These are phyloP conservation scores for Phaeoacremonium minimum DNA, from an alignment of 2,329 filamentous ascomycete genomes.

Conservation along the genomic window DNA sequence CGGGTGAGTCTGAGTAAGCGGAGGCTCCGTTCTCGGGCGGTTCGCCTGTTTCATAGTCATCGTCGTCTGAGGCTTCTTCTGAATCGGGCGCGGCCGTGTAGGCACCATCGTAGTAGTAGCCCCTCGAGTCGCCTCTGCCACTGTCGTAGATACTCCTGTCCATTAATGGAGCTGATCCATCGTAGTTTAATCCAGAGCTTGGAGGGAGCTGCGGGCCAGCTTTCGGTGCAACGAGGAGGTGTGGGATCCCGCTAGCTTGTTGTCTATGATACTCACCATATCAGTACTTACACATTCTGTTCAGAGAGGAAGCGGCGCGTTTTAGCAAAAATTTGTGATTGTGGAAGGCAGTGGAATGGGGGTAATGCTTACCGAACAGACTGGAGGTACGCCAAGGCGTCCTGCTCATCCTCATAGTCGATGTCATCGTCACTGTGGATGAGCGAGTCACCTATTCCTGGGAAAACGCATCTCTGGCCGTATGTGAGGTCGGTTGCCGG, in stretches of 20 bases:
- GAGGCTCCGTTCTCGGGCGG: slow-evolving; percentile 16
- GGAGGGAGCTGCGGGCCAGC: slow-evolving; percentile 45
- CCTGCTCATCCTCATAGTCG: slow-evolving; percentile 63
- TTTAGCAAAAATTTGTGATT: slow-evolving; percentile 25
- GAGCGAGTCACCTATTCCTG: slow-evolving; percentile 49
- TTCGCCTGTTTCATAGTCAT: slow-evolving; percentile 18
- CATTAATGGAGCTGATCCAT: slow-evolving; percentile 21
- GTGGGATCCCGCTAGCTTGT: slow-evolving; percentile 71
- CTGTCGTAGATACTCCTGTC: slow-evolving; percentile 43
- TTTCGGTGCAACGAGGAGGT: slow-evolving; percentile 62
- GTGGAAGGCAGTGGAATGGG: not conserved
- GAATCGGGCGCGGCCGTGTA: slow-evolving; percentile 60
- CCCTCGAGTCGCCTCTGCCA: slow-evolving; percentile 49
- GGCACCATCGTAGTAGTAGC: slow-evolving; percentile 73
- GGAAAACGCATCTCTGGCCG: slow-evolving; percentile 70
- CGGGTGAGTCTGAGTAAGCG: slow-evolving; percentile 22
- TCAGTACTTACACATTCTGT: slow-evolving; percentile 30
- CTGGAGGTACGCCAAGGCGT: slow-evolving; percentile 66
- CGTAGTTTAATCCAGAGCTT: slow-evolving; percentile 21
- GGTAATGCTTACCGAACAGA: slow-evolving; percentile 60
- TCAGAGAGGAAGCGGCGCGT: slow-evolving; percentile 4
- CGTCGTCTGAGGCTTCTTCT: slow-evolving; percentile 18
- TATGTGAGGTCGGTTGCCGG: slow-evolving; percentile 57
- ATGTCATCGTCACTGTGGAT: slow-evolving; percentile 49
- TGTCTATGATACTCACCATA: slow-evolving; percentile 56